Base-by-base conservation (phyloP, 2,329 filamentous ascomycete species). In the Eutypella sp. region DNA sequence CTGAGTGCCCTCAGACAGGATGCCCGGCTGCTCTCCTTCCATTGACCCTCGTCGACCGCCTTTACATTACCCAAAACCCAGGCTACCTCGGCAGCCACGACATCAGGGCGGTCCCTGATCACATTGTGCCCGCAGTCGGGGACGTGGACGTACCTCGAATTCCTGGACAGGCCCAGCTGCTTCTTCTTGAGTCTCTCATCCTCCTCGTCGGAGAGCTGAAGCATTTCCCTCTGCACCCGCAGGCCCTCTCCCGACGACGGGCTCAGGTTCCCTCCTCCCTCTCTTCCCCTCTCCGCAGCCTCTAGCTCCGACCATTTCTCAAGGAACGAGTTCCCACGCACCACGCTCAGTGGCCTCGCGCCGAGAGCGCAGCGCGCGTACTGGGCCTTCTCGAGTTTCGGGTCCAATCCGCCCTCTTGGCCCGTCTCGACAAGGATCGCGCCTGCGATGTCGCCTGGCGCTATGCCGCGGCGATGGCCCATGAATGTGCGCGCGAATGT, bases 371-470 rank as follows among this genome's bases (percentile, higher is more conserved):
- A 25, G 4, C 38, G 24, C 31, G 45, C 34, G 25, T 54, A 51
- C 47, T 62, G 60, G 11, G 15, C 36, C 40, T 53, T 43, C 39
- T 58, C 58, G 2, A 56, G 22, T 23, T 31, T 40, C 2, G 48
- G 33, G 2, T 56, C 57, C 3, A 63, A 52, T 13, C 58, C 57
- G 41, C 58, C 57, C 50, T 62, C 60, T 38, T 62, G 60, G 1
- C 60, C 60, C 16, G 60, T 63, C 46, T 63, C 60, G 2, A 55
- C 59, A 5, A 63, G 55, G 27, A 61, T 59, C 37, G 56, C 39
- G 9, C 60, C 60, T 2, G 48, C 46, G 1, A 62, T 46, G 9
- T 45, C 16, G 10, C 2, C n/a, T 15, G 6, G n/a, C 20, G 23
- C 23, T 19, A 24, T 22, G 6, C 41, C 39, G 18, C 33, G 13